phyloP scores from a whole-genome alignment of 1,139 yeast genomes.

The Nakaseomyces sp. region DNA sequence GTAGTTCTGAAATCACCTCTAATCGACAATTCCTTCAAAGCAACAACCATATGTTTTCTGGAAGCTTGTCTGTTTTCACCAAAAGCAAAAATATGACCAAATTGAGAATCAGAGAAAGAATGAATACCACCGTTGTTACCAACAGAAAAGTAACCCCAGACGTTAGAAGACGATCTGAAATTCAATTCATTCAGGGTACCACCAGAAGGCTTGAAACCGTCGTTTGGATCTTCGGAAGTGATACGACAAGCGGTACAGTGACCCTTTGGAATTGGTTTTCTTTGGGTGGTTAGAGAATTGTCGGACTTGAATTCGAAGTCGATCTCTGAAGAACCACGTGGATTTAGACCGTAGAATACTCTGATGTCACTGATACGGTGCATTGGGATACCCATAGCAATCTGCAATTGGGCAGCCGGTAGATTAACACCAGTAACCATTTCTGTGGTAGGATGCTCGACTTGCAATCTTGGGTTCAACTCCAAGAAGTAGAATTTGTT shows the following conservation, averaged over 20 bases:
- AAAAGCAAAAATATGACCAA: constrained; percentile 96
- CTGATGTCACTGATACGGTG: constrained; percentile 91
- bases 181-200: constrained; percentile 94
- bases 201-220: constrained; percentile 97
- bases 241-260: constrained; percentile 99
- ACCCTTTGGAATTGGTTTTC: constrained; percentile 92
- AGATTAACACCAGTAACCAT: constrained; percentile 97
- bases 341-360: constrained; percentile 88
- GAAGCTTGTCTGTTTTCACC: constrained; percentile 98
- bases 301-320: constrained; percentile 82
- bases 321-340: constrained; percentile 80
- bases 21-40: constrained; percentile 87
- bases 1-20: constrained; percentile 98
- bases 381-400: constrained; percentile 98
- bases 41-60: constrained; percentile 98
- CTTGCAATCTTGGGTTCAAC: constrained; percentile 95
- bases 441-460: constrained; percentile 98
- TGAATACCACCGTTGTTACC: constrained; percentile 95
- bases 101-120: constrained; percentile 95
- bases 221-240: constrained; percentile 98
- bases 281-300: constrained; percentile 64
- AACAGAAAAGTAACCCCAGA: constrained; percentile 98
- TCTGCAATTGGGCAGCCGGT: constrained; percentile 96
- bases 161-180: constrained; percentile 93
- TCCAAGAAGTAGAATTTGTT: constrained; percentile 93